Base-by-base conservation (phyloP, 768 basidiomycete species). In the Nidularia sp. region DNA sequence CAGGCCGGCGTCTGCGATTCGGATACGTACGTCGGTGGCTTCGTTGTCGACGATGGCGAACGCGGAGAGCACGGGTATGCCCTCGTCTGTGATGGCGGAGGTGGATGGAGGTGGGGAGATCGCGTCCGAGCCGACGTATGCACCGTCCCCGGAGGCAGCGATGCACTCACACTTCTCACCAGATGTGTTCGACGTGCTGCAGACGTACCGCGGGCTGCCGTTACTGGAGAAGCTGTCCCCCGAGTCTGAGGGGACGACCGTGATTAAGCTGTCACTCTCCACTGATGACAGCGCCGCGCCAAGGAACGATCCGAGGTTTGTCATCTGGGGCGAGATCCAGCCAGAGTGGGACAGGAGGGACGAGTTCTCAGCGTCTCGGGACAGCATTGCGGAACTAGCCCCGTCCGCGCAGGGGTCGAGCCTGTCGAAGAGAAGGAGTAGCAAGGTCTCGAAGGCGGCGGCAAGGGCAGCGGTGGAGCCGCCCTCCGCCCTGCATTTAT, bases 291-390 rank as follows among this genome's bases (percentile, higher is more conserved):
- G 77, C 31, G 83, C 85, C 10, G 80, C 86, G 1, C 91, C 91
- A 5, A 80, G 85, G 10, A 88, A 94, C 56, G 93, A 97, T 58
- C 92, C 93, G 12, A 81, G 93, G 0, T 95, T 95, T 62, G 90
- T 93, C 35, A 84, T 96, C 6, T 97, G 93, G 93, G 93, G 90
- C 29, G 82, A 85, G 58, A 69, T 76, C 5, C 57, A 57, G 59
- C 65, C 51, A 29, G 73, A 59, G 55, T 71, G 53, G 50, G 64
- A 70, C 25, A 41, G 39, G 39, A 50, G 55, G 36, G 71, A 72
- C 36, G 70, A 69, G 49, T 56, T 60, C 32, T 69, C 70, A 2
- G 50, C 59, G 6, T 70, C 71, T 13, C 62, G 70, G 41, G 68
- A 70, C 22, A 73, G 72, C 43, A 49, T 68, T 32, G 66, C 65